Evolutionary conservation across 225 moss, liverwort and hornwort species (phyloP).

Genomic region (Pseudisothecium myosuroides): DNA sequence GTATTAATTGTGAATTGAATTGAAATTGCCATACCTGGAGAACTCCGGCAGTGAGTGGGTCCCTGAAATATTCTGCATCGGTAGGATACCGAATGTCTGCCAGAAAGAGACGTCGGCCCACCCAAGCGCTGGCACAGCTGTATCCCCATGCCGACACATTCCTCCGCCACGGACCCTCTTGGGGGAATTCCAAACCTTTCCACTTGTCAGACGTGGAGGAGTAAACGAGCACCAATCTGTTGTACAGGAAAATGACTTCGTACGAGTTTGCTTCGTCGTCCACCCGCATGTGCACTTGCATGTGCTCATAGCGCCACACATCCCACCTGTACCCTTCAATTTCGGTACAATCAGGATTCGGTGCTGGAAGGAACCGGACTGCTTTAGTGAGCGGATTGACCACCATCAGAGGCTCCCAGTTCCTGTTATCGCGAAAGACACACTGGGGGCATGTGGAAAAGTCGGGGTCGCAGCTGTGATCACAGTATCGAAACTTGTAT

Average conservation of each 20-base stretch:
- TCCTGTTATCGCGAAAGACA: neutral
- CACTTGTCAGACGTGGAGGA: neutral
- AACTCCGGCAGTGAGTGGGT: neutral
- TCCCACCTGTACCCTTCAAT: neutral
- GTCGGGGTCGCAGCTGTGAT: accelerated
- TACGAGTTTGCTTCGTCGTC: neutral
- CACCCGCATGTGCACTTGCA: neutral
- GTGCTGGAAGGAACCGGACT: neutral
- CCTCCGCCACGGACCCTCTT: neutral
- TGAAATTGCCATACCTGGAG: neutral
- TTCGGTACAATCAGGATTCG: neutral
- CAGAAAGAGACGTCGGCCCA: neutral
- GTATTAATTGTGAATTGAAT: neutral
- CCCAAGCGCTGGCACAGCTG: neutral
- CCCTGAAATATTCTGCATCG: neutral
- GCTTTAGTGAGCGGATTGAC: neutral
- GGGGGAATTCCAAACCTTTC: neutral
- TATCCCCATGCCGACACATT: neutral
- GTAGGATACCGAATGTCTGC: neutral
- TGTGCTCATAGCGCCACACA: neutral
- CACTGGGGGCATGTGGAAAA: accelerated
- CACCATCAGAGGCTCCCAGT: neutral
- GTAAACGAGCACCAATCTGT: neutral
- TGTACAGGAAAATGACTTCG: neutral
- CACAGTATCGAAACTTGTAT: neutral